A percentile compares a stretch with the other conserved stretches of the same genome.
Conservation (phyloP, 2,329 filamentous ascomycete species). For the Colletotrichum neosansevieriae region DNA sequence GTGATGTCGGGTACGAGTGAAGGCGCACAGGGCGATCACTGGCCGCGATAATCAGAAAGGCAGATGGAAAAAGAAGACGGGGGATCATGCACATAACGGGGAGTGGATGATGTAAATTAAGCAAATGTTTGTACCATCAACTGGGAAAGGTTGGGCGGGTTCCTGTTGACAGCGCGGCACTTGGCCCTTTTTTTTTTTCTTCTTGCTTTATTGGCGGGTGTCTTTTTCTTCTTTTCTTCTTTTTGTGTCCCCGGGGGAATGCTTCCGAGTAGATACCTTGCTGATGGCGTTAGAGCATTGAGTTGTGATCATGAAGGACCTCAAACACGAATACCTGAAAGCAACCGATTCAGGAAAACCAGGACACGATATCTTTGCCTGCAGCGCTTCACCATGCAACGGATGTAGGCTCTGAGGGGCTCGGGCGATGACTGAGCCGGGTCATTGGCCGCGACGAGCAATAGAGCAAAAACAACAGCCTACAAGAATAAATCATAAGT, state of each 20-base stretch:
- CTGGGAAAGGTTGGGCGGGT: slow-evolving; percentile 1
- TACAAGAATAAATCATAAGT: too few relatives aligned
- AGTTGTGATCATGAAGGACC: neutral
- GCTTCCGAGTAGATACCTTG: neutral
- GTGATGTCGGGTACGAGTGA: slow-evolving; percentile 19
- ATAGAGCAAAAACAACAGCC: too few relatives aligned
- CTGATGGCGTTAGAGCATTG: slow-evolving; percentile 3
- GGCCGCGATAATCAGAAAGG: slow-evolving; percentile 22
- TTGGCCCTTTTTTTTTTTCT: too few relatives aligned
- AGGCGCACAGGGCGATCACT: slow-evolving; percentile 21
- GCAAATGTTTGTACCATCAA: slow-evolving; percentile 13
- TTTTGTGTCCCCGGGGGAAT: too few relatives aligned
- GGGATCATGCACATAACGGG: neutral
- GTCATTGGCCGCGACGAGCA: too few relatives aligned
- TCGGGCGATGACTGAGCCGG: too few relatives aligned
- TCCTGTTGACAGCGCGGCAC: neutral
- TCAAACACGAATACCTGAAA: neutral
- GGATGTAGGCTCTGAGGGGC: too few relatives aligned
- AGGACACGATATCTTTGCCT: too few relatives aligned
- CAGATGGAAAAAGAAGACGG: neutral
- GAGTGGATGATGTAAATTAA: neutral
- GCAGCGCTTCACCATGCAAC: too few relatives aligned
- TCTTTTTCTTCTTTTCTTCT: neutral
- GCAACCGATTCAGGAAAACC: too few relatives aligned
- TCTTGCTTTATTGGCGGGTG: neutral